Evolutionary conservation across 768 basidiomycete genomes (phyloP).

Genomic region (Daedaleopsis nitida): DNA sequence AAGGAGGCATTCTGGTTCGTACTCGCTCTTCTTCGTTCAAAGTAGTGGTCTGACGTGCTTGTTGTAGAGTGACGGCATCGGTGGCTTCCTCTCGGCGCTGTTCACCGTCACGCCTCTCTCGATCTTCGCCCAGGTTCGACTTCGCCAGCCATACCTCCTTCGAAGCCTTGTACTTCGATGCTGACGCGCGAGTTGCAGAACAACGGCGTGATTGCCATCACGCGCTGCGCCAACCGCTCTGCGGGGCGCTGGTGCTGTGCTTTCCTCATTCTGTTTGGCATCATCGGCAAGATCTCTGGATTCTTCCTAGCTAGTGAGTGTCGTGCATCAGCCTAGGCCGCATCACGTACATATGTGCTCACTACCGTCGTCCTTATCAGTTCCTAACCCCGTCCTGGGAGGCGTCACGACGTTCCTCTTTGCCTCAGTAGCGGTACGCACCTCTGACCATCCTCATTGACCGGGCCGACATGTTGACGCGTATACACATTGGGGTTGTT

Average conservation of each 20-base stretch:
- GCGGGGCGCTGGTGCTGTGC: slow-evolving; percentile 80
- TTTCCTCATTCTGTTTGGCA: slow-evolving; percentile 79
- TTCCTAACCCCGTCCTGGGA: slow-evolving; percentile 80
- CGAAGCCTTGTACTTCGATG: no score
- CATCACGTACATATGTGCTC: not conserved
- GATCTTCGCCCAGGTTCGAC: slow-evolving; percentile 66
- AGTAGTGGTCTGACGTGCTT: no score
- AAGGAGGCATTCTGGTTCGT: slow-evolving; percentile 72
- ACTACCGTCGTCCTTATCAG: slow-evolving; percentile 26
- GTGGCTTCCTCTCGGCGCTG: slow-evolving; percentile 76
- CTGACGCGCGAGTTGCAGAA: slow-evolving; percentile 42
- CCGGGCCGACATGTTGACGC: no score
- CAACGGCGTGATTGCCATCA: slow-evolving; percentile 82
- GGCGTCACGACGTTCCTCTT: slow-evolving; percentile 90
- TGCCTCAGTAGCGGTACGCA: slow-evolving; percentile 56
- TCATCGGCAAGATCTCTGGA: slow-evolving; percentile 81
- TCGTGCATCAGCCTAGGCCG: slow-evolving; percentile 19
- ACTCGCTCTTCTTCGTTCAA: no score
- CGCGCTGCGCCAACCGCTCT: slow-evolving; percentile 78
- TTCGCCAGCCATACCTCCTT: no score
- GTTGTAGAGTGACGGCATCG: slow-evolving; percentile 68
- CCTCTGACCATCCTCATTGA: no score
- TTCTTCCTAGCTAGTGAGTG: slow-evolving; percentile 70
- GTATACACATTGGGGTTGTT: no score
- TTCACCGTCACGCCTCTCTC: slow-evolving; percentile 83